phyloP scores from a whole-genome alignment of 2,329 filamentous ascomycete genomes.

The Pseudovirgaria hyperparasitica region DNA sequence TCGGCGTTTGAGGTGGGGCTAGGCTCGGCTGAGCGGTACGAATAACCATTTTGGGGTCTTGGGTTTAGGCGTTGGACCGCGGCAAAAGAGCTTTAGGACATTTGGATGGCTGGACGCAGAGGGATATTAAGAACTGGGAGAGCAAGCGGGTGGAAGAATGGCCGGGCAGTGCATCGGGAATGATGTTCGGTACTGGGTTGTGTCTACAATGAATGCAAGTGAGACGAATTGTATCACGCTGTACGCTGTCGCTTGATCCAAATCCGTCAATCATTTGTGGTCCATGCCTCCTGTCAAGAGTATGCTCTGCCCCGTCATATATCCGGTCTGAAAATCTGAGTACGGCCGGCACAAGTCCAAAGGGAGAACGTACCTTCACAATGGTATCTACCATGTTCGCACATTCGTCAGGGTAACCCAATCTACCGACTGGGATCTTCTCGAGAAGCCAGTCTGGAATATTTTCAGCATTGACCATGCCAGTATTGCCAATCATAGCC shows the following conservation, averaged over 20 bases:
- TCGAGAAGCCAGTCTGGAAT: slow-evolving; percentile 10
- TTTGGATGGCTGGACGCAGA: too few relatives aligned
- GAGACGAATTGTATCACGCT: too few relatives aligned
- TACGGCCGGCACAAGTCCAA: too few relatives aligned
- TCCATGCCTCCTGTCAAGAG: slow-evolving; percentile 14
- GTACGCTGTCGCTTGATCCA: slow-evolving; percentile 1
- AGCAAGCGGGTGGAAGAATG: not conserved
- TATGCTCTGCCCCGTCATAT: slow-evolving; percentile 14
- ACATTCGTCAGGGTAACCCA: slow-evolving; percentile 12
- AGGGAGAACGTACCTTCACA: too few relatives aligned
- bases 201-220: too few relatives aligned
- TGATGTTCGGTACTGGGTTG: not conserved
- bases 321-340: slow-evolving; percentile 12
- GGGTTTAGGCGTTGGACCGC: too few relatives aligned
- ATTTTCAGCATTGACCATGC: slow-evolving; percentile 13
- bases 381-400: slow-evolving; percentile 15
- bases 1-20: too few relatives aligned
- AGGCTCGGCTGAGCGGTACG: too few relatives aligned
- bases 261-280: slow-evolving; percentile 9
- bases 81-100: too few relatives aligned
- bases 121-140: too few relatives aligned
- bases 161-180: slow-evolving; percentile 1
- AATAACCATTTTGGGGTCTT: too few relatives aligned
- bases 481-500: slow-evolving; percentile 48
- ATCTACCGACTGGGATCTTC: slow-evolving; percentile 11